Percentiles rank a stretch among this genome's conserved stretches.
Conservation (phyloP, 345 rosid species). For the Dipteronia sinensis region DNA sequence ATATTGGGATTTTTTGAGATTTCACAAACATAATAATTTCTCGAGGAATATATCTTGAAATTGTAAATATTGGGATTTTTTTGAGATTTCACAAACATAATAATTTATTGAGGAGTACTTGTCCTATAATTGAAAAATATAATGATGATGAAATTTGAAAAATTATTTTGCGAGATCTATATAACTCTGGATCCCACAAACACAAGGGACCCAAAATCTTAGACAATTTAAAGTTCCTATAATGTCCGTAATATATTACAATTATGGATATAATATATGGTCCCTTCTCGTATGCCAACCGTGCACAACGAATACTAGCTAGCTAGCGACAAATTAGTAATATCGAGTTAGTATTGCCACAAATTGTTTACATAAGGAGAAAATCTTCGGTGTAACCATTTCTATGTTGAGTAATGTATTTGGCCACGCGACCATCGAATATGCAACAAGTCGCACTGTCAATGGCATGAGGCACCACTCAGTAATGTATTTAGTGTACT, state of each 20-base stretch:
- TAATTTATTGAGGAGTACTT: background rate
- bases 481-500: too few relatives aligned
- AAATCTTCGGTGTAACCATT: too few relatives aligned
- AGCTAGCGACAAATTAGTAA: background rate
- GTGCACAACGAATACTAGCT: background rate
- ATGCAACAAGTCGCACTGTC: too few relatives aligned
- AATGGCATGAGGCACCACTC: too few relatives aligned
- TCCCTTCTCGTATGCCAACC: background rate
- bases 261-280: background rate
- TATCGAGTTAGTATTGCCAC: too few relatives aligned
- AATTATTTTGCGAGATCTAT: background rate
- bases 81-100: background rate
- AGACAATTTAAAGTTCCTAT: background rate
- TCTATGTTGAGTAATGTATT: too few relatives aligned
- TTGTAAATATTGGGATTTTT: too few relatives aligned
- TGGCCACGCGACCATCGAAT: too few relatives aligned
- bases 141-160: slow-evolving; percentile 5
- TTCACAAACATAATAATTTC: too few relatives aligned
- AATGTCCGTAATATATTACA: background rate
- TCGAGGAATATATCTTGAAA: too few relatives aligned
- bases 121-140: slow-evolving; percentile 1
- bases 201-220: background rate
- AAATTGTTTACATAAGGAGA: background rate
- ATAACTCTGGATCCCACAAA: background rate
- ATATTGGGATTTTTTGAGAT: background rate